Base-by-base conservation (phyloP, 2,329 filamentous ascomycete genomes). In the Calonectria montana region DNA sequence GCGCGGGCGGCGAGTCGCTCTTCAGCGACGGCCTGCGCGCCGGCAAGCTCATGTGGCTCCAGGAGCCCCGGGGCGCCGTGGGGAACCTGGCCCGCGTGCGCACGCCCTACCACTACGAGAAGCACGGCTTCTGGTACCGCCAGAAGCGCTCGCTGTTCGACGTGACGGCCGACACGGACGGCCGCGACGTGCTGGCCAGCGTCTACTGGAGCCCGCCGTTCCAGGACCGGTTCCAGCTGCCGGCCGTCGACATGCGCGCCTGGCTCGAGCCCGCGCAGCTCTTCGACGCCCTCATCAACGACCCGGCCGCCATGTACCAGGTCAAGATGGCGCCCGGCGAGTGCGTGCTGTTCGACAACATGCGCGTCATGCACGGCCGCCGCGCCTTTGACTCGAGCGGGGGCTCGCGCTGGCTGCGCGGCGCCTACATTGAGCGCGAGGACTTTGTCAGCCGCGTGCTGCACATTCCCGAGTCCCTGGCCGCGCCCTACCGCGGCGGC, bases 291-390 rank as follows among this genome's bases (percentile, higher is more conserved):
- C 75, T 89, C 0, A 83, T 97, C 27, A 91, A 94, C 74, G 80
- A 86, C 1, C 83, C 87, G 0, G 80, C 85, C 4, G 90, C 90
- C 71, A 83, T 95, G 65, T 93, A 92, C 79, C 88, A 96, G 85
- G 87, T 93, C 70, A 93, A 93, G 82, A 86, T 98, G 82, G 86
- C 91, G 66, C 91, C 94, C 4, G 97, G 96, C 3, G 94, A 98
- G 79, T 97, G 95, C 80, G 95, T 96, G 15, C 88, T 99, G n/a
- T 98, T 99, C 80, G 93, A 97, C 81, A 98, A 98, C 80, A 85
- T 91, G 71, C 88, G 96, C 21, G 88, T 97, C n/a, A 83, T 97
- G 80, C 97, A 98, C 85, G 96, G 95, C 0, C 88, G 97, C 4
- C 89, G 87, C 18, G 90, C 91, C 35, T 98, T 98, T 82, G 91